phyloP scores from a whole-genome alignment of 257 asterid genomes.

The Gentiana straminea region DNA sequence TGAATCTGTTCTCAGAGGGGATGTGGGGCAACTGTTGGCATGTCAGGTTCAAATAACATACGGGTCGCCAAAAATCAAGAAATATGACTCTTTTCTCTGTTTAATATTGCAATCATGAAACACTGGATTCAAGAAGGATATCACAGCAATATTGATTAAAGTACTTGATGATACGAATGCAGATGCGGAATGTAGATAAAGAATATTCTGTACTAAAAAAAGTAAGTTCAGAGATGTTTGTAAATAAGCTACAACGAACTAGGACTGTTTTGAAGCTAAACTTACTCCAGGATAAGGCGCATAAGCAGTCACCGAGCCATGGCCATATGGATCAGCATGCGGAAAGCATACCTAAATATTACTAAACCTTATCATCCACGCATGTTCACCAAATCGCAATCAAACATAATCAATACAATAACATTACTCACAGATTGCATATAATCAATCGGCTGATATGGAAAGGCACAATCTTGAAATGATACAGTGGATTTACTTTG shows the following conservation, averaged over 20 bases:
- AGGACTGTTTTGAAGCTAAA: neutral
- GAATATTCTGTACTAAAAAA: neutral
- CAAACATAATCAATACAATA: neutral
- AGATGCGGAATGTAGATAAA: neutral
- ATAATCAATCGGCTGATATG: conserved; percentile 7
- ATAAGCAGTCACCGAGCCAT: conserved; percentile 11
- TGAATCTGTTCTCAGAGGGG: too few relatives aligned
- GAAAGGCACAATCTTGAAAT: conserved; percentile 14
- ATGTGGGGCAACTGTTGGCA: too few relatives aligned
- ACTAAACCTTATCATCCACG: neutral
- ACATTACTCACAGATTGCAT: conserved; percentile 13
- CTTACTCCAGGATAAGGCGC: conserved; percentile 19
- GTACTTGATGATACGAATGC: neutral
- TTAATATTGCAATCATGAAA: too few relatives aligned
- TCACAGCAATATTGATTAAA: too few relatives aligned
- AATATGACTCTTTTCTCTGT: too few relatives aligned
- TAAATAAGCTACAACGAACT: neutral
- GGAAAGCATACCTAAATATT: conserved; percentile 15
- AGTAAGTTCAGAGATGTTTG: neutral
- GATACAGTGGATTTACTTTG: conserved; percentile 16
- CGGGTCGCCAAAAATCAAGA: too few relatives aligned
- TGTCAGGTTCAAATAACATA: too few relatives aligned
- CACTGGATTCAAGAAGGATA: too few relatives aligned
- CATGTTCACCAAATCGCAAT: neutral
- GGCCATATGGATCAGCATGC: conserved; percentile 11